Evolutionary conservation across 352 stramenopile genomes (phyloP), one percentile per base, ranked within the genome.

Genomic region (Globisporangium spinosum): DNA sequence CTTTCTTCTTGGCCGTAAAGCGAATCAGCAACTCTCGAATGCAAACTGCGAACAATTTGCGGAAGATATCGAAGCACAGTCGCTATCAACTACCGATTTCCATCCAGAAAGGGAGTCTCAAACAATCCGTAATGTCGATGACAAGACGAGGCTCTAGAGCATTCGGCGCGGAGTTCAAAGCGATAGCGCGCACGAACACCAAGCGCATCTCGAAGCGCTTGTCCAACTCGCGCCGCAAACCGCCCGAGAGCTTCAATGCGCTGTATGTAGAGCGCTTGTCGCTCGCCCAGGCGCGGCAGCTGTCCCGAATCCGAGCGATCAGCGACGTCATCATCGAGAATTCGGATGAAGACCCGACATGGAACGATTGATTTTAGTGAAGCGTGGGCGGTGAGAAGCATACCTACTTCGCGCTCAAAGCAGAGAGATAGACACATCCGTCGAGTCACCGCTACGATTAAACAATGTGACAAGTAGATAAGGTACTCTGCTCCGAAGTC

Each of bases 21-120:
- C 77, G 78, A 10, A 91, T 91, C 62, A 86, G 80, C 57, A 80
- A 89, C 7, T 89, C 82, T 60, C 77, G 82, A 1, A 77, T 88
- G 77, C 80, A 90, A 67, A 90, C 82, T 3, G 78, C 82, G 10
- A 73, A 83, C 34, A 90, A 90, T 55, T 74, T 90, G 23, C 80
- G 87, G 51, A 82, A 81, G 55, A 88, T 90, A 71, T 77, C 75
- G 43, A 86, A 85, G 57, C 78, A 87, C 68, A 81, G 81, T 13
- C 73, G 77, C 23, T 67, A 71, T 7, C 71, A 76, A 1, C 78
- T 72, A 0, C 74, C 77, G 3, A 23, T 25, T 0, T 20, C n/a
- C 0, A 23, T 17, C 3, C 51, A 17, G 12, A 62, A 62, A 35
- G 10, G 1, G 2, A 62, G 38, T 22, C n/a, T 62, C 25, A 38